Base-by-base conservation (phyloP, 2,329 filamentous ascomycete species). In the Paraphoma chrysanthemicola region DNA sequence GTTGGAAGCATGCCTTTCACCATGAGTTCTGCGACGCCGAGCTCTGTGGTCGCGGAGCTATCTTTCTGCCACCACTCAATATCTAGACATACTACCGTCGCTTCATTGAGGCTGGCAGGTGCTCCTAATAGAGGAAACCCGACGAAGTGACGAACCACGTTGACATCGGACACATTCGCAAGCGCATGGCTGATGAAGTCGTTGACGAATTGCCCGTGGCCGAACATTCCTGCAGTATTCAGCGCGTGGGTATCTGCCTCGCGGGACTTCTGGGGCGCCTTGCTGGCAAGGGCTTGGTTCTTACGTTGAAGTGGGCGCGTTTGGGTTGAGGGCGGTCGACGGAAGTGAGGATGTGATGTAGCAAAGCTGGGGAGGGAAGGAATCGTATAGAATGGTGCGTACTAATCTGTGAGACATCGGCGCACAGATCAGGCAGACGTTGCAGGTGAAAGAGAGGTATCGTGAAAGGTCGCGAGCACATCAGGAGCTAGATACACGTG, bases 1-100 rank as follows among this genome's bases (percentile, higher is more conserved):
- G 31, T 44, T 0, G 54, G 60, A 7, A 30, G 10, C 0, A 48
- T 6, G 3, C 55, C 52, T n/a, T 50, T 54, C 0, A 47, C 29
- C 31, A 54, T 38, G 1, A 67, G 53, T 31, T 63, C 58, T 6
- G 59, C 55, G 42, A 67, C 54, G 1, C 63, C 61, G 16, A 69
- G 38, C 48, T 68, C 66, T 2, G 61, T 69, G 2, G 56, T 63
- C 2, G 59, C 23, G 23, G 23, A 23, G 23, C 23, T 23, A 23
- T 56, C 50, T 9, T 57, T 56, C 29, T 62, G 53, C 56, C 56
- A 66, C 64, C 64, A 67, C 41, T 61, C 61, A 11, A 55, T 49
- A 43, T 63, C 57, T 10, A 63, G 45, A 23, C 49, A 57, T 36
- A 66, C 46, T 6, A 63, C 11, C 14, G 57, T 23, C 36, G 53